Evolutionary conservation across 2,329 filamentous ascomycete genomes (phyloP).

Genomic region (Fusarium falciforme): DNA sequence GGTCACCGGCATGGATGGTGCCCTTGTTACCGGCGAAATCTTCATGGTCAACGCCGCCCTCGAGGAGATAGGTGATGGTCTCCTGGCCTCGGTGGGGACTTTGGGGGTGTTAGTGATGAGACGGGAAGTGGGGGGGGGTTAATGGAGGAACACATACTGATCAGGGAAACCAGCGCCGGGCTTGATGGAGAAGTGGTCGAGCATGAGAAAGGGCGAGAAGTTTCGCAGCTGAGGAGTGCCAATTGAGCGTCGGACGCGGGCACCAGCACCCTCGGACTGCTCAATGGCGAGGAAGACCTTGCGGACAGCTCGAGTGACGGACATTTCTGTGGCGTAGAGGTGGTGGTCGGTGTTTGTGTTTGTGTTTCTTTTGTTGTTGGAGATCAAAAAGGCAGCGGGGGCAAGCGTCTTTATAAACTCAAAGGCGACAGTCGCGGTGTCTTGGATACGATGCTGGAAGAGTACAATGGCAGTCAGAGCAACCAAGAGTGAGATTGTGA

Average conservation of each 20-base stretch:
- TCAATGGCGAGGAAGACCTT: conserved; percentile 87
- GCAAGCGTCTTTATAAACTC: conserved; percentile 28
- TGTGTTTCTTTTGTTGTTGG: background rate
- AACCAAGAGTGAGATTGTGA: conserved; percentile 46
- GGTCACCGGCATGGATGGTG: conserved; percentile 85
- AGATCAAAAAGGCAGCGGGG: background rate
- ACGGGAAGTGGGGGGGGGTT: background rate
- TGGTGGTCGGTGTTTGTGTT: conserved; percentile 26
- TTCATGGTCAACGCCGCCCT: conserved; percentile 88
- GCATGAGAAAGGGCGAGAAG: conserved; percentile 94
- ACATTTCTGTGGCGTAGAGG: conserved; percentile 64
- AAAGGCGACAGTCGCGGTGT: conserved; percentile 32
- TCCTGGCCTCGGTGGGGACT: conserved; percentile 82
- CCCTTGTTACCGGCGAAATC: conserved; percentile 90
- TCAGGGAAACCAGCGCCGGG: conserved; percentile 91
- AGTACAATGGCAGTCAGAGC: conserved; percentile 45
- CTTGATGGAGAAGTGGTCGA: conserved; percentile 88
- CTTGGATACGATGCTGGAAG: conserved; percentile 39
- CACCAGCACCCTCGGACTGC: conserved; percentile 89
- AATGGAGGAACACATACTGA: conserved; percentile 60
- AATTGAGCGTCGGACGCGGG: conserved; percentile 86
- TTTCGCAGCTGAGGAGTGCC: conserved; percentile 86
- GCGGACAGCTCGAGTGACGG: conserved; percentile 78
- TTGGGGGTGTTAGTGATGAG: background rate
- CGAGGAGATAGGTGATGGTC: conserved; percentile 88